Evolutionary conservation across 1,284 basidiomycete genomes (phyloP), one percentile per base, ranked within the genome.

Genomic region (Apiotrichum domesticum): DNA sequence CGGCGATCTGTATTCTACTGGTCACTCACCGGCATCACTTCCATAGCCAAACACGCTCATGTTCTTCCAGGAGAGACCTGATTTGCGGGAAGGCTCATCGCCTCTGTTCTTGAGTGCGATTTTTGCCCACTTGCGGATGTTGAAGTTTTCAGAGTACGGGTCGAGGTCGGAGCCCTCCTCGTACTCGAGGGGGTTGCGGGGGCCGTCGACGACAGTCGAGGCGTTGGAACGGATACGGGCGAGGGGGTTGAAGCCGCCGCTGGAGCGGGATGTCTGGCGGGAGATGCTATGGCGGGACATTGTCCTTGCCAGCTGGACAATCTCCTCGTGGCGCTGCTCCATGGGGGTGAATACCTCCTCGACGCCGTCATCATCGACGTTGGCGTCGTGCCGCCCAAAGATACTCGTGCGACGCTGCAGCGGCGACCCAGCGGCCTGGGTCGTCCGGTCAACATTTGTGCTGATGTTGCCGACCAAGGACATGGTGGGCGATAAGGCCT

Each of bases 11-110:
- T 21, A 21, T 21, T 21, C 21, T 21, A 39, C 37, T 8, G 13
- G 32, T 10, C 0, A 66, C 71, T 59, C 54, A 70, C 71, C 70
- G 3, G 79, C 76, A 37, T 78, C 72, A 1, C 71, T 74, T 1
- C 78, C 78, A 55, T 71, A 79, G 7, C 80, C 80, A 61, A 78
- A 72, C 1, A 79, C 80, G 44, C 69, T 72, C 50, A 82, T 68
- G 58, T 14, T 14, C 41, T 42, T 42, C 11, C n/a, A 81, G 6
- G 77, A 68, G 59, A 82, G 65, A 60, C 80, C 80, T 4, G 78
- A 73, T 1, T 69, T 72, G 41, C 79, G 67, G 29, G 73, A 72
- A 41, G 66, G 67, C 8, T 66, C 61, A 34, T 74, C 71, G 0
- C 66, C 63, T 21, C 21, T 21, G 50, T 74, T 67, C 33, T 68